Evolutionary conservation across 495 filamentous ascomycete genomes (phyloP), one percentile per base, ranked within the genome.

Genomic region (Diplogelasinospora grovesii): DNA sequence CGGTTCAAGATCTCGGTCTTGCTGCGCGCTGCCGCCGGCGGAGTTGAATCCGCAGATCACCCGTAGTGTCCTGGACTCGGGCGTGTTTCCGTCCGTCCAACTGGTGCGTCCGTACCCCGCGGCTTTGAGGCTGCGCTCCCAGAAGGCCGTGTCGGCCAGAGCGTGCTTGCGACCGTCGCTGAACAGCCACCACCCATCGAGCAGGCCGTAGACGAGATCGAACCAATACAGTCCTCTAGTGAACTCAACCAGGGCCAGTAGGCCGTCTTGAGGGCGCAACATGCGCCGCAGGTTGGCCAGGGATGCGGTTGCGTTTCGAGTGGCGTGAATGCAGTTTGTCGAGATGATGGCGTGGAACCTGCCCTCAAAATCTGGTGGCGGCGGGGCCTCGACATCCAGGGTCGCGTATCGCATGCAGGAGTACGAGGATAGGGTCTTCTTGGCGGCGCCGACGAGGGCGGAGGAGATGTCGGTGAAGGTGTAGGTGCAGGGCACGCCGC

Each of bases 141-240:
- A 75, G 4, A 36, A 36, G 2, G 43, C 26, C 14, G 57, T 48
- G 10, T 55, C 45, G 4, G 60, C 57, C 9, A 77, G 48, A 2
- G 70, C 68, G 45, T 77, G 65, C 1, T 36, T 47, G 0, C 70
- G 63, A 1, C 70, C 68, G 36, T 76, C 69, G 8, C 68, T 60
- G 11, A 69, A 69, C 10, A 68, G 52, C 73, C 73, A 77, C 74
- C 74, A 78, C 5, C 73, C 72, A 14, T 72, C 65, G 0, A 77
- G 58, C 5, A 71, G 47, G 3, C 72, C 72, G 37, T 69, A 75
- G 8, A 70, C 57, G 19, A 78, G 36, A 36, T 78, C 71, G 9
- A 70, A 54, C 50, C 64, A 72, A 41, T 59, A 59, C 0, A 52
- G 43, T 1, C 42, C 47, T 19, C 48, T 51, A 5, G 68, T 69